Evolutionary conservation across 768 basidiomycete genomes (phyloP).

Genomic region (Mycena sanguinolenta): DNA sequence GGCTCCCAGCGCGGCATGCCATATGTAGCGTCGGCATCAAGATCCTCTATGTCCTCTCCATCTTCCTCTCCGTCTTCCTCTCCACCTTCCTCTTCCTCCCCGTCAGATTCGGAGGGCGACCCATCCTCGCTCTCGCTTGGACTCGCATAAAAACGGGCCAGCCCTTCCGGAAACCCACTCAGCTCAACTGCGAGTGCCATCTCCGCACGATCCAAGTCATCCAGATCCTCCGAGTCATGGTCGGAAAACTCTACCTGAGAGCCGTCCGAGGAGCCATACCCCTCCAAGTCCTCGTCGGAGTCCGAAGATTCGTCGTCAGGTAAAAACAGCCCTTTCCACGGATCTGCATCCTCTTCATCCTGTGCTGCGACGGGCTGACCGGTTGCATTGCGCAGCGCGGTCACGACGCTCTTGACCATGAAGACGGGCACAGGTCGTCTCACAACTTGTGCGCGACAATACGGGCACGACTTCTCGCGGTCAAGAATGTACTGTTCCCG

Average conservation of each 20-base stretch:
- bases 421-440: slow-evolving; percentile 78
- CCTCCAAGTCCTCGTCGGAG: slow-evolving; percentile 46
- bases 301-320: slow-evolving; percentile 55
- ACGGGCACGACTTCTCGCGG: slow-evolving; percentile 80
- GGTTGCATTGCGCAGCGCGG: slow-evolving; percentile 51
- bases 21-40: slow-evolving; percentile 50
- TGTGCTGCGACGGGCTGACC: slow-evolving; percentile 42
- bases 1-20: slow-evolving; percentile 71
- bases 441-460: slow-evolving; percentile 70
- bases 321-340: slow-evolving; percentile 80
- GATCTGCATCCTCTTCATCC: slow-evolving; percentile 62
- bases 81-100: slow-evolving; percentile 43
- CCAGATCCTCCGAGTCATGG: slow-evolving; percentile 51
- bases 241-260: slow-evolving; percentile 47
- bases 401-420: slow-evolving; percentile 71
- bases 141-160: slow-evolving; percentile 26
- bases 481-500: slow-evolving; percentile 62
- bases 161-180: slow-evolving; percentile 9
- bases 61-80: slow-evolving; percentile 37
- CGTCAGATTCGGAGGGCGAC: slow-evolving; percentile 18
- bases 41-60: slow-evolving; percentile 33
- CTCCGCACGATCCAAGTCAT: slow-evolving; percentile 50
- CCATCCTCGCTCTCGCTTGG: slow-evolving; percentile 35
- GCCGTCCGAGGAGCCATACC: slow-evolving; percentile 52
- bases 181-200: slow-evolving; percentile 26